Evolutionary conservation across 192 early-diverging fungal genomes (phyloP).

Genomic region (Allomyces macrogynus): DNA sequence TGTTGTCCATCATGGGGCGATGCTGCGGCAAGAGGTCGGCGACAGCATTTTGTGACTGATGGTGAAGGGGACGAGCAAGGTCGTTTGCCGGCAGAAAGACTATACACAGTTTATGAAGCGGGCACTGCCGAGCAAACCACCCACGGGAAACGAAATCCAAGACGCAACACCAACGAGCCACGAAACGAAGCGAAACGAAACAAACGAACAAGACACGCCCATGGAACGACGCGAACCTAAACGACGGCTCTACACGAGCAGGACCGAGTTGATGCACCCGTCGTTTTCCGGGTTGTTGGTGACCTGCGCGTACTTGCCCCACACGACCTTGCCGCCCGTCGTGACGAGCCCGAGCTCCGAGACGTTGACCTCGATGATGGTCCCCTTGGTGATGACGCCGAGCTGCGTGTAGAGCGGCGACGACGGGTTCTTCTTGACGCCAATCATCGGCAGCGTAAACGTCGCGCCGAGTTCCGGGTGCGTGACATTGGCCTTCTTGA

Average conservation of each 20-base stretch:
- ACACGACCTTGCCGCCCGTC: constrained; percentile 91
- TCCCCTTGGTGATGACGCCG: constrained; percentile 96
- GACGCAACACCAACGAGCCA: too few relatives aligned
- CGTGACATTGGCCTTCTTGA: constrained; percentile 97
- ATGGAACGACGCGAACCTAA: too few relatives aligned
- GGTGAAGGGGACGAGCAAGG: too few relatives aligned
- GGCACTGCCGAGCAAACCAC: too few relatives aligned
- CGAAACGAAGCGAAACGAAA: too few relatives aligned
- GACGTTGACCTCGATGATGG: constrained; percentile 86
- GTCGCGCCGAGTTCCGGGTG: constrained; percentile 96
- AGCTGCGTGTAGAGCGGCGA: constrained; percentile 87
- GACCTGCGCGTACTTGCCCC: constrained; percentile 54
- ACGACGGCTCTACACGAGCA: constrained; percentile 49
- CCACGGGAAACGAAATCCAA: too few relatives aligned
- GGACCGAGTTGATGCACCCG: constrained; percentile 82
- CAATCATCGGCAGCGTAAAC: constrained; percentile 87
- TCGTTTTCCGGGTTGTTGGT: constrained; percentile 99
- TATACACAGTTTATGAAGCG: too few relatives aligned
- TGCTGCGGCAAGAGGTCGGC: too few relatives aligned
- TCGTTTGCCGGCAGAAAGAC: too few relatives aligned
- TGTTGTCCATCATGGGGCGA: too few relatives aligned
- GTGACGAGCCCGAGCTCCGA: constrained; percentile 91
- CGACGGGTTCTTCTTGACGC: constrained; percentile 97
- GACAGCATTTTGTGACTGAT: too few relatives aligned
- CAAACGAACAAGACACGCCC: too few relatives aligned